These are phyloP conservation scores for Hypoxylon sp. DNA, from an alignment of 2,329 filamentous ascomycete genomes.

Conservation along the genomic window DNA sequence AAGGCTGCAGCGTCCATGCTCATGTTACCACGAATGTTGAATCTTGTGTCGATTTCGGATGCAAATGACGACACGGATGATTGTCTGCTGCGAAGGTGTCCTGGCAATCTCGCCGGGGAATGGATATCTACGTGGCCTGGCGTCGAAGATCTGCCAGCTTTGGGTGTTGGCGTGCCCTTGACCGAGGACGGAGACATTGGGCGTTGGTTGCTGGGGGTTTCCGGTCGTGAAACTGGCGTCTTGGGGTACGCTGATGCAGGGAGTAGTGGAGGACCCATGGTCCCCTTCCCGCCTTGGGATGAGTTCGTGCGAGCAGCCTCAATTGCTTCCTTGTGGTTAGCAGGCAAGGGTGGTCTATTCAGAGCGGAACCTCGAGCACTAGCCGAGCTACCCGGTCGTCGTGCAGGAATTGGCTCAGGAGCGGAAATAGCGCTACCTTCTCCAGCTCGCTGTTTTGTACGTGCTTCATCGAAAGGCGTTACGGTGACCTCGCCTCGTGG, in stretches of 20 bases:
- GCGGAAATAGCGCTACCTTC: conserved; percentile 57
- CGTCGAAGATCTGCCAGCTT: conserved; percentile 59
- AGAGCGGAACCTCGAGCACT: conserved; percentile 69
- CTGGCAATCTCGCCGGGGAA: conserved; percentile 62
- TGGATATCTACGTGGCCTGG: conserved; percentile 65
- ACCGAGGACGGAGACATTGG: conserved; percentile 63
- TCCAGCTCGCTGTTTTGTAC: conserved; percentile 56
- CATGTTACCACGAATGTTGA: conserved; percentile 79
- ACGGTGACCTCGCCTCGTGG: conserved; percentile 38
- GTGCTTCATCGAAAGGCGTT: conserved; percentile 52
- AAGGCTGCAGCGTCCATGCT: conserved; percentile 71
- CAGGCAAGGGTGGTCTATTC: conserved; percentile 79
- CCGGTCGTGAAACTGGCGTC: conserved; percentile 66
- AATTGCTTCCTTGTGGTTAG: conserved; percentile 87
- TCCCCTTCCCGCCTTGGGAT: conserved; percentile 61
- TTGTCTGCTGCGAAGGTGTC: conserved; percentile 66
- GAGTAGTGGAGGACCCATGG: conserved; percentile 87
- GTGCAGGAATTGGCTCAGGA: conserved; percentile 57
- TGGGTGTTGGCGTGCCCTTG: conserved; percentile 72
- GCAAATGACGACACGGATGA: conserved; percentile 96
- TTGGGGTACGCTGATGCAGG: conserved; percentile 78
- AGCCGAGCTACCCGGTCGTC: conserved; percentile 79
- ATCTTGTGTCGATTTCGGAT: conserved; percentile 91
- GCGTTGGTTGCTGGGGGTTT: conserved; percentile 70
- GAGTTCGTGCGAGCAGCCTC: conserved; percentile 79